Base-by-base conservation (phyloP, 352 stramenopile species). In the Pythium sp. region DNA sequence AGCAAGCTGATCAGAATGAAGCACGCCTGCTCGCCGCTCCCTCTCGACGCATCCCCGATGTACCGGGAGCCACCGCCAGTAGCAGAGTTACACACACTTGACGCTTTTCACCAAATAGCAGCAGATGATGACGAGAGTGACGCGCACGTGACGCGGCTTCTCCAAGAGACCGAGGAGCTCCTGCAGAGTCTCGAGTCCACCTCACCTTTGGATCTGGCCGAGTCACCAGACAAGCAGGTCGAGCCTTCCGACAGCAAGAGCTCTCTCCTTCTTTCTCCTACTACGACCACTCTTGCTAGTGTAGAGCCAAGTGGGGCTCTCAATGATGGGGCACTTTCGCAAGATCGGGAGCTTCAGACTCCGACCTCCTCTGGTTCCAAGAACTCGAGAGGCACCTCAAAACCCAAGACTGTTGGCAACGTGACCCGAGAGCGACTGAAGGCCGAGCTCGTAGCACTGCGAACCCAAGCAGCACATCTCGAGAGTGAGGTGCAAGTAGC, bases 161-260 rank as follows among this genome's bases (percentile, higher is more conserved):
- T 61, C 5, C 30, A 49, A 7, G 56, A 61, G 26, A 46, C 28
- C 6, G 56, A 61, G n/a, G 56, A 61, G 18, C 34, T 61, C 18
- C 56, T 61, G 32, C 15, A 34, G 2, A 46, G 56, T 26, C 26
- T 61, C 8, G 56, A 28, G 2, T 34, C 56, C 18, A 22, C 4
- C 9, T 51, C 43, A 6, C 18, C 18, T 2, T 20, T 20, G 18
- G 43, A 51, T 24, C 18, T 20, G 15, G 6, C 6, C 43, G 43
- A 51, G 43, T 20, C 41, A 15, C 41, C 43, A 11, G 5, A 5
- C 43, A 51, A 51, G 43, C 43, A 11, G 18, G 2, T 22, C 43
- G 43, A 51, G 20, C 1, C 30, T 26, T 28, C 24, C 5, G 24
- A n/a, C 5, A 34, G 8, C 56, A 20, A 47, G 30, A 61, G 15